Percentiles rank a stretch among this genome's conserved stretches.
Conservation (phyloP, 2,329 filamentous ascomycete genomes). For the Hymenoscyphus scutula region DNA sequence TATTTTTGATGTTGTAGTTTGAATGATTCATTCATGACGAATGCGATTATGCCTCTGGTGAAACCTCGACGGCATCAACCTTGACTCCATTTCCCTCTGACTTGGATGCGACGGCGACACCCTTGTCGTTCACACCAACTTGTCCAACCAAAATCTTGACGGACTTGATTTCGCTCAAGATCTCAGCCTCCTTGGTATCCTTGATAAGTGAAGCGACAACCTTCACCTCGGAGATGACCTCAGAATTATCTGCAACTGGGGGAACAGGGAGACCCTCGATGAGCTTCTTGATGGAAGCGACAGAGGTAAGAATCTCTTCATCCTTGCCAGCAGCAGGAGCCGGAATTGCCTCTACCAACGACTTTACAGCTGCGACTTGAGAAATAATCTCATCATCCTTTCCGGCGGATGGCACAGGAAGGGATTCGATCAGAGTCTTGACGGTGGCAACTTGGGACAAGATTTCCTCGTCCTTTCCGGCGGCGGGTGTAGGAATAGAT, state of each 20-base stretch:
- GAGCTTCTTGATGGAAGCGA: conserved; percentile 10
- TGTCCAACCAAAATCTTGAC: conserved; percentile 15
- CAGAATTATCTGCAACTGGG: conserved; percentile 6
- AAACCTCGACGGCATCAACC: conserved; percentile 22
- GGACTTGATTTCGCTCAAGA: conserved; percentile 12
- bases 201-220: conserved; percentile 10
- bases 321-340: conserved; percentile 11
- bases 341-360: conserved; percentile 12
- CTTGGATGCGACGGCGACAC: conserved; percentile 18
- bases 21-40: not conserved
- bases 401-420: not conserved
- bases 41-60: conserved; percentile 7
- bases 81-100: conserved; percentile 22
- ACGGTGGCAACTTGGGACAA: conserved; percentile 12
- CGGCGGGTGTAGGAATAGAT: conserved; percentile 4
- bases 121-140: conserved; percentile 23
- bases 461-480: conserved; percentile 15
- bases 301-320: conserved; percentile 13
- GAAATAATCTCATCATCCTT: conserved; percentile 11
- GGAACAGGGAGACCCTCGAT: conserved; percentile 8
- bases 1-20: not conserved
- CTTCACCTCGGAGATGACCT: conserved; percentile 13
- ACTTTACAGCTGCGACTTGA: not conserved
- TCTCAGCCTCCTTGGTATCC: conserved; percentile 11
- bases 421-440: conserved; percentile 11